phyloP scores from a whole-genome alignment of 1,284 basidiomycete genomes.

The Rhodotorula sp. region DNA sequence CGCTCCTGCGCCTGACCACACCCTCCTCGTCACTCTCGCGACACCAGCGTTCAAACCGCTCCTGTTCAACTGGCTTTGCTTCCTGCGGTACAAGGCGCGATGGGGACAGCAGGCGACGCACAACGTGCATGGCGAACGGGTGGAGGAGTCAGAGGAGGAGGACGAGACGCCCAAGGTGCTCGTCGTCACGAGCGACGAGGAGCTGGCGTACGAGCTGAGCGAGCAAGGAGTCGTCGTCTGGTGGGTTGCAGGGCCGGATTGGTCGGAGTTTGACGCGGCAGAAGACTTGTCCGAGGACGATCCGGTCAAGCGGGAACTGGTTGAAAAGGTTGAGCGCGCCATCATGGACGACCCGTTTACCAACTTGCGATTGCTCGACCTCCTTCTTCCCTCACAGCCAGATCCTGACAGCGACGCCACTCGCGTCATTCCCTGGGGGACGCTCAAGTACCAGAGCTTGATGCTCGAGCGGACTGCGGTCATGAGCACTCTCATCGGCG shows the following conservation, averaged over 20 bases:
- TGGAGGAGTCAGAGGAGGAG: slow-evolving; percentile 1
- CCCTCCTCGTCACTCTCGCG: slow-evolving; percentile 39
- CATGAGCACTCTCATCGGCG: slow-evolving; percentile 34
- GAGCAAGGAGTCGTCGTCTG: slow-evolving; percentile 32
- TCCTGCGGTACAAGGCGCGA: slow-evolving; percentile 34
- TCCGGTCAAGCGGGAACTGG: slow-evolving; percentile 1
- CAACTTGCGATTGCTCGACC: slow-evolving; percentile 35
- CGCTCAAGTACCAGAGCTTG: slow-evolving; percentile 36
- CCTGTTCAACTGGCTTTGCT: slow-evolving; percentile 42
- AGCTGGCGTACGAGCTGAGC: slow-evolving; percentile 29
- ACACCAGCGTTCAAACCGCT: slow-evolving; percentile 41
- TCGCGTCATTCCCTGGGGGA: slow-evolving; percentile 34
- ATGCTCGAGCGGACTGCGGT: slow-evolving; percentile 40
- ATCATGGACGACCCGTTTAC: slow-evolving; percentile 30
- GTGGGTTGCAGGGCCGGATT: slow-evolving; percentile 23
- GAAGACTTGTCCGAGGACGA: slow-evolving; percentile 18
- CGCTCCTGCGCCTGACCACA: slow-evolving; percentile 30
- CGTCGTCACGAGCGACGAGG: slow-evolving; percentile 38
- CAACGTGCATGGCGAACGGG: slow-evolving; percentile 21
- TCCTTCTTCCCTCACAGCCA: slow-evolving; percentile 29
- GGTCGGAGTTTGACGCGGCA: slow-evolving; percentile 16
- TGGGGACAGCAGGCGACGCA: slow-evolving; percentile 23
- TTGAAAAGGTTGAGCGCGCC: slow-evolving; percentile 9
- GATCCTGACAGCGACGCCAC: neutral
- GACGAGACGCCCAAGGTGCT: slow-evolving; percentile 28